Percentiles rank a stretch among this genome's conserved stretches.
phyloP scores from a whole-genome alignment of 1,139 yeast genomes.

The Lodderomyces elongisporus region DNA sequence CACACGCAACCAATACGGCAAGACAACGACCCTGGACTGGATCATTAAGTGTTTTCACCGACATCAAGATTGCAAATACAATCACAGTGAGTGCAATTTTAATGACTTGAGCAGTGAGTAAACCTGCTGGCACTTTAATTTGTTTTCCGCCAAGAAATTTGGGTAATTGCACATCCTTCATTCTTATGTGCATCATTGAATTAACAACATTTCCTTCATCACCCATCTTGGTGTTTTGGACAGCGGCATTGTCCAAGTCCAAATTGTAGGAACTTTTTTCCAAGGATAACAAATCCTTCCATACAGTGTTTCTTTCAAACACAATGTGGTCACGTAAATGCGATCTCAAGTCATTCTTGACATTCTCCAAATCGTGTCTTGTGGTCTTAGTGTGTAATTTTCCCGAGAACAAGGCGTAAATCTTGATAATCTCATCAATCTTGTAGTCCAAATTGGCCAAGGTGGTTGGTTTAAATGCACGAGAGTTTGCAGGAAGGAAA shows the following conservation, averaged over 20 bases:
- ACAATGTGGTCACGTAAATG: conserved; percentile 88
- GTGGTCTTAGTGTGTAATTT: conserved; percentile 23
- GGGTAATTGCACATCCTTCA: conserved; percentile 19
- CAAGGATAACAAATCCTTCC: conserved; percentile 91
- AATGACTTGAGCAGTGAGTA: conserved; percentile 33
- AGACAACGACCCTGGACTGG: conserved; percentile 70
- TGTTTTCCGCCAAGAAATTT: conserved; percentile 16
- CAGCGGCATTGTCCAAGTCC: conserved; percentile 25
- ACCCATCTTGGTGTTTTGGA: conserved; percentile 27
- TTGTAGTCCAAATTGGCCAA: conserved; percentile 38
- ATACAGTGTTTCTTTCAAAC: conserved; percentile 94
- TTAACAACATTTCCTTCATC: conserved; percentile 22
- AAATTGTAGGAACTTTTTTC: conserved; percentile 54
- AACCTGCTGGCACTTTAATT: conserved; percentile 21
- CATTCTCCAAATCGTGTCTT: conserved; percentile 37
- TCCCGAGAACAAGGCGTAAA: conserved; percentile 43
- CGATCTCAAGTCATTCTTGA: conserved; percentile 64
- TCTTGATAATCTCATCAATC: conserved; percentile 42
- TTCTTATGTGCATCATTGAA: conserved; percentile 22
- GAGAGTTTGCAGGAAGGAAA: conserved; percentile 40
- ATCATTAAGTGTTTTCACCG: conserved; percentile 58
- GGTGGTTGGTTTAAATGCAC: conserved; percentile 42
- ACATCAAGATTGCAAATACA: conserved; percentile 45
- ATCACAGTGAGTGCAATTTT: conserved; percentile 42
- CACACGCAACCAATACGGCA: conserved; percentile 74